These are phyloP conservation scores for Aspergillus brasiliensis DNA, from an alignment of 2,329 filamentous ascomycete species.

Conservation along the genomic window DNA sequence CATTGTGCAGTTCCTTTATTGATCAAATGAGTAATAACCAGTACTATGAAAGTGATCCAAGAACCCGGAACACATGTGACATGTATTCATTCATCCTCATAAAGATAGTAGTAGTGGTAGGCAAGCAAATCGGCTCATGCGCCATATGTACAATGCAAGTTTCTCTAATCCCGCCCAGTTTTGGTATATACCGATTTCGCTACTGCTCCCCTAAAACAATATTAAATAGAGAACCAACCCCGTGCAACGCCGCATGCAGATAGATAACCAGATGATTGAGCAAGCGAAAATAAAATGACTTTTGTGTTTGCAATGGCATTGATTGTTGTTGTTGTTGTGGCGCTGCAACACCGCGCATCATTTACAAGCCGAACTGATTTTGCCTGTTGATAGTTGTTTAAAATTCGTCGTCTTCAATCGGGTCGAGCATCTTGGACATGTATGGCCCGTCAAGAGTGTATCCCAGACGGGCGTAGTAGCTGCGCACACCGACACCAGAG, in stretches of 20 bases:
- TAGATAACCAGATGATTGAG: background rate
- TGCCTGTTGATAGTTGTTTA: background rate
- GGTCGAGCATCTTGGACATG: slow-evolving; percentile 57
- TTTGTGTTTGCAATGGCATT: background rate
- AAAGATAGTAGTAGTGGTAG: background rate
- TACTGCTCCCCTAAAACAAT: background rate
- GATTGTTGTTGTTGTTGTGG: background rate
- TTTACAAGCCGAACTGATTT: background rate
- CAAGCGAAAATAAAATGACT: background rate
- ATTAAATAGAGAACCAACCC: background rate
- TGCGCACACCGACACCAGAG: slow-evolving; percentile 93
- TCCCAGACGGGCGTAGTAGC: slow-evolving; percentile 90
- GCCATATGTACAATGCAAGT: slow-evolving; percentile 1
- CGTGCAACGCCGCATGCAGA: background rate
- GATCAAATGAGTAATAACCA: no score
- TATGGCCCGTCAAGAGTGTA: slow-evolving; percentile 94
- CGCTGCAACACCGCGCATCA: background rate
- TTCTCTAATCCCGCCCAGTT: background rate
- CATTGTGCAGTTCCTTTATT: no score
- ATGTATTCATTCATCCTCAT: slow-evolving; percentile 1
- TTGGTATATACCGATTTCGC: slow-evolving; percentile 1
- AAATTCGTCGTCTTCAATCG: slow-evolving; percentile 40
- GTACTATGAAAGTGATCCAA: background rate
- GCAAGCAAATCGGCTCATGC: background rate
- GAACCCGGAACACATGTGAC: background rate